Evolutionary conservation across 1,284 basidiomycete species (phyloP).

Genomic region (Neonothopanus nambi): DNA sequence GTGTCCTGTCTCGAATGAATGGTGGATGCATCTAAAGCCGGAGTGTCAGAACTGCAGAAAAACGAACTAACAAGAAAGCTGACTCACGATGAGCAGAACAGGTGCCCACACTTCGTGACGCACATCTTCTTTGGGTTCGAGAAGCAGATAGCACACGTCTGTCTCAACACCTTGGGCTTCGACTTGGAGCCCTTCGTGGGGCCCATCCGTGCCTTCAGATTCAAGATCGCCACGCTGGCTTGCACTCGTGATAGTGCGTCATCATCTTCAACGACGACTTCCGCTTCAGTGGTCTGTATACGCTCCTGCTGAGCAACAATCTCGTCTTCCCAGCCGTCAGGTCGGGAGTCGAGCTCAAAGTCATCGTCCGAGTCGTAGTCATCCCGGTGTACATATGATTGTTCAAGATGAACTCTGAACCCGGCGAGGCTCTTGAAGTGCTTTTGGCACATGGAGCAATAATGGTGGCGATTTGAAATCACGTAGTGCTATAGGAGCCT

Average conservation of each 20-base stretch:
- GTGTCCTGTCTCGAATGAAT: slow-evolving; percentile 7
- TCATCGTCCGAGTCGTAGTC: neutral
- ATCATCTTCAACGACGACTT: neutral
- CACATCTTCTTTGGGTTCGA: slow-evolving; percentile 11
- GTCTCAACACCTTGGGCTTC: slow-evolving; percentile 1
- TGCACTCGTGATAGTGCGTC: slow-evolving; percentile 7
- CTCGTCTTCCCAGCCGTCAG: slow-evolving; percentile 4
- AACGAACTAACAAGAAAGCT: neutral
- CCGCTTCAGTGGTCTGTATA: neutral
- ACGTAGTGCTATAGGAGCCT: slow-evolving; percentile 1
- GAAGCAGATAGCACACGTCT: slow-evolving; percentile 12
- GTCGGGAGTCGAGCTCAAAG: neutral
- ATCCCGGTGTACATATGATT: slow-evolving; percentile 3
- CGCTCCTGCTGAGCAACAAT: neutral
- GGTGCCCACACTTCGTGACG: slow-evolving; percentile 11
- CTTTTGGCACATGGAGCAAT: slow-evolving; percentile 3
- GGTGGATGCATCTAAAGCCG: slow-evolving; percentile 6
- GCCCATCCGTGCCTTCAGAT: slow-evolving; percentile 9
- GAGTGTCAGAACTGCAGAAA: too few relatives aligned
- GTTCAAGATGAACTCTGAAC: slow-evolving; percentile 6
- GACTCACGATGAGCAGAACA: slow-evolving; percentile 11
- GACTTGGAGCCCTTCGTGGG: too few relatives aligned
- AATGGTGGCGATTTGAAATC: slow-evolving; percentile 7
- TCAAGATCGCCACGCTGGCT: slow-evolving; percentile 3
- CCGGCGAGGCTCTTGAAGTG: slow-evolving; percentile 5